Base-by-base conservation (phyloP, 2,329 filamentous ascomycete genomes). In the Fusarium buxicola region DNA sequence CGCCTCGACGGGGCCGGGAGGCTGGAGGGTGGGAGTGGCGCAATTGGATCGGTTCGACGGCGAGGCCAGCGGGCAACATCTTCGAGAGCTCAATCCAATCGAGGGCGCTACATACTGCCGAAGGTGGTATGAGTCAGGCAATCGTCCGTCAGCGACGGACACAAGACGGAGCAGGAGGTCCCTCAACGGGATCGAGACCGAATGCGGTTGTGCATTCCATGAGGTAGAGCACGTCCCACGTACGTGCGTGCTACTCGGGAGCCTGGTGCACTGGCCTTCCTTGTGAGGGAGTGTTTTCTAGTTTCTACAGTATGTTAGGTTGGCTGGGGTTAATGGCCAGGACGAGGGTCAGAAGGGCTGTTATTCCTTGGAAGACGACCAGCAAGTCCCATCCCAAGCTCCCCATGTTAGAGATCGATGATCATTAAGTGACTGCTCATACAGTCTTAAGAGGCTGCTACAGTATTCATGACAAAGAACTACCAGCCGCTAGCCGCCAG, bases 341-440 rank as follows among this genome's bases (percentile, higher is more conserved):
- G 21, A 36, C 46, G 21, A 51, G 46, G 45, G 15, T 16, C 49
- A 11, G 12, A 38, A 25, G 27, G 38, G 31, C 15, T 47, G 18
- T 44, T 16, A 38, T 52, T 65, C 55, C 52, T 58, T 54, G 43
- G 32, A 47, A 28, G 12, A 10, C 32, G 32, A 12, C 36, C 16
- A n/a, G n/a, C 35, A 31, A 38, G 25, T 35, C 12, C 38, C 36
- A 51, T 38, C 30, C 31, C 43, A 34, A 38, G 13, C 11, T 7
- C 21, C 24, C 43, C 38, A 49, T 39, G 40, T 40, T 21, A 12
- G 25, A 40, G 40, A 66, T 57, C 54, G 44, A 50, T 27, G 21
- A 53, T 51, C 43, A 45, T 60, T 43, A 32, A 57, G 48, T 48
- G 50, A 53, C 50, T 51, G 38, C 44, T 36, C 41, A 54, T 47